phyloP scores from a whole-genome alignment of 2,329 filamentous ascomycete genomes.

The Acrocalymma vagum region DNA sequence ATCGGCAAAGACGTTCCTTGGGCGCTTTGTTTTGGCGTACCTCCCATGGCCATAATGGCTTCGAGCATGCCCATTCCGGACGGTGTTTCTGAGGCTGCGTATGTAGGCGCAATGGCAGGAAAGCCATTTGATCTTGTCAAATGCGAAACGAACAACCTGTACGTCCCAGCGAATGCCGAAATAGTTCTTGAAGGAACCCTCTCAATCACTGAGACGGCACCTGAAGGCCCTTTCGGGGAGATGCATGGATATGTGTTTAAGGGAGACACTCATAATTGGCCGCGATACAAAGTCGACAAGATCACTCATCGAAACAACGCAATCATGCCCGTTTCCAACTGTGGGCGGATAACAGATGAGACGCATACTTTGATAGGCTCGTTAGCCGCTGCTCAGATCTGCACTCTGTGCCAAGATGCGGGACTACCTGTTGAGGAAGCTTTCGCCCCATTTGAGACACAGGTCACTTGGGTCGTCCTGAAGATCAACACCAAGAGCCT shows the following conservation, averaged over 20 bases:
- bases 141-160: conserved; percentile 59
- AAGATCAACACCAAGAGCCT: conserved; percentile 12
- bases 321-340: conserved; percentile 56
- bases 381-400: conserved; percentile 54
- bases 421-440: conserved; percentile 55
- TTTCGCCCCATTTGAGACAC: conserved; percentile 55
- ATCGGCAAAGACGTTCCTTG: conserved; percentile 54
- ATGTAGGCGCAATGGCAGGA: conserved; percentile 58
- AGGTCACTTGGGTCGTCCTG: conserved; percentile 56
- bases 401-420: conserved; percentile 37
- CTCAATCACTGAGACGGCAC: conserved; percentile 50
- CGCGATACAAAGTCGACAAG: conserved; percentile 53
- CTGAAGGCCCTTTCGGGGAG: conserved; percentile 61
- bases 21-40: conserved; percentile 59
- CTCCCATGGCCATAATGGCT: conserved; percentile 59
- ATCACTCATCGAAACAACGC: conserved; percentile 59
- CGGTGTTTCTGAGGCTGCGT: conserved; percentile 58
- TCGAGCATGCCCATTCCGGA: conserved; percentile 43
- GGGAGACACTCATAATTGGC: conserved; percentile 48
- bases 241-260: conserved; percentile 52
- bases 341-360: conserved; percentile 56
- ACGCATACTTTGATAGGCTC: conserved; percentile 54
- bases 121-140: conserved; percentile 57
- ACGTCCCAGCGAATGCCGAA: conserved; percentile 59
- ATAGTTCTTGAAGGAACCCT: conserved; percentile 61